Conservation (phyloP, 495 filamentous ascomycete species). For the Penicillium manginii region DNA sequence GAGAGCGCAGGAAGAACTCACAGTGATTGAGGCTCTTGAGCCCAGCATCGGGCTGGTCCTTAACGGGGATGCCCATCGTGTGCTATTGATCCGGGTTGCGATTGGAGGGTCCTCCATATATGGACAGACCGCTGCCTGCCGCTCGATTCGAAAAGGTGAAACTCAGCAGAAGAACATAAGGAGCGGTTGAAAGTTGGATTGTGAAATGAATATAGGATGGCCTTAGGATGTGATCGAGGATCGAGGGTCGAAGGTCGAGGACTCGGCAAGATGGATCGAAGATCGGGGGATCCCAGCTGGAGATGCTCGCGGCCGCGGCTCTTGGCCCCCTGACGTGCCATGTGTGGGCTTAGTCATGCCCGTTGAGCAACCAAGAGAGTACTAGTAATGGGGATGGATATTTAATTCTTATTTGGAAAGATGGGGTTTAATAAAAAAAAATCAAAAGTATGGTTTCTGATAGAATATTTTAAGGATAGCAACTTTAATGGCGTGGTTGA, state of each 20-base stretch:
- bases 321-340: conserved; percentile 22
- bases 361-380: background rate
- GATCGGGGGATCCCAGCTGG: conserved; percentile 8
- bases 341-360: conserved; percentile 33
- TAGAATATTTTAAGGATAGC: too few species aligned
- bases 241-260: background rate
- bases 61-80: conserved; percentile 41
- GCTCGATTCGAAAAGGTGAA: conserved; percentile 15
- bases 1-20: conserved; percentile 40
- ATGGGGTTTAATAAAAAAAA: too few species aligned
- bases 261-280: conserved; percentile 8
- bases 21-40: conserved; percentile 76
- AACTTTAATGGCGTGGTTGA: too few species aligned
- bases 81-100: conserved; percentile 28
- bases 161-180: conserved; percentile 30
- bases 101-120: conserved; percentile 30
- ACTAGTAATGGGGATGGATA: background rate
- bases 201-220: conserved; percentile 1
- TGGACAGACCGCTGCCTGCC: conserved; percentile 30
- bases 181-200: conserved; percentile 30
- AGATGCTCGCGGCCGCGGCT: conserved; percentile 23
- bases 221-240: background rate
- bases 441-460: too few species aligned
- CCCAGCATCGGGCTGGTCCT: conserved; percentile 67
- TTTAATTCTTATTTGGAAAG: too few species aligned